Conservation (phyloP, 225 moss, liverwort and hornwort species). For the Asterella californica region DNA sequence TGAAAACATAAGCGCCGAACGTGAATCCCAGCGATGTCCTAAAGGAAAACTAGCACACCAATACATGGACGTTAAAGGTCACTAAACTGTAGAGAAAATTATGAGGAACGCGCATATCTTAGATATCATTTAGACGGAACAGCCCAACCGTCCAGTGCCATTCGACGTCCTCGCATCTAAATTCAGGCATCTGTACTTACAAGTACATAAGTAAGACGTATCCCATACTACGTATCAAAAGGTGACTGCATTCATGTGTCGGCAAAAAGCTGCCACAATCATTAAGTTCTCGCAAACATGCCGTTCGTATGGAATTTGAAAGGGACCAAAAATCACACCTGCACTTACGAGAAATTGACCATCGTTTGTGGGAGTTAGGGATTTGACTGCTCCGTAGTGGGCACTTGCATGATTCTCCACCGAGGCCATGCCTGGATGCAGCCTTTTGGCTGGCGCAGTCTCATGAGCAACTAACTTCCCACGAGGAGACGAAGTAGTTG, state of each 20-base stretch:
- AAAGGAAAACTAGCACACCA: background rate
- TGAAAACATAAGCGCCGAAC: background rate
- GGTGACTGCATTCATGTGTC: background rate
- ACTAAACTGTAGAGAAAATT: background rate
- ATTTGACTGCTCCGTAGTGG: slow-evolving; percentile 75
- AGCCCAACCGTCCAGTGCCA: background rate
- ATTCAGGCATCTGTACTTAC: too few relatives aligned
- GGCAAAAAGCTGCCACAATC: background rate
- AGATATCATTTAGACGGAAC: background rate
- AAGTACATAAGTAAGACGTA: background rate
- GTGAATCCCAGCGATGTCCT: background rate
- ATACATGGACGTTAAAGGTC: background rate
- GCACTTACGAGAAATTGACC: slow-evolving; percentile 85
- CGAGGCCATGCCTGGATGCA: slow-evolving; percentile 78
- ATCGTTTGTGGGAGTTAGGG: slow-evolving; percentile 70
- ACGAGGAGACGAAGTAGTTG: slow-evolving; percentile 26
- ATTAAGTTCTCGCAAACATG: too few relatives aligned
- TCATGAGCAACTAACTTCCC: slow-evolving; percentile 37
- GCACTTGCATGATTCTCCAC: slow-evolving; percentile 58
- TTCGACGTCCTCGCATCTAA: background rate
- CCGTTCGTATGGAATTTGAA: too few relatives aligned
- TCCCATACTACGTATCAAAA: background rate
- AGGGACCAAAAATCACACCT: slow-evolving; percentile 45
- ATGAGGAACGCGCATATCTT: background rate
- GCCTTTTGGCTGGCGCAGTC: slow-evolving; percentile 43